phyloP scores from a whole-genome alignment of 1,139 yeast species.

The Groenewaldozyma sp. region DNA sequence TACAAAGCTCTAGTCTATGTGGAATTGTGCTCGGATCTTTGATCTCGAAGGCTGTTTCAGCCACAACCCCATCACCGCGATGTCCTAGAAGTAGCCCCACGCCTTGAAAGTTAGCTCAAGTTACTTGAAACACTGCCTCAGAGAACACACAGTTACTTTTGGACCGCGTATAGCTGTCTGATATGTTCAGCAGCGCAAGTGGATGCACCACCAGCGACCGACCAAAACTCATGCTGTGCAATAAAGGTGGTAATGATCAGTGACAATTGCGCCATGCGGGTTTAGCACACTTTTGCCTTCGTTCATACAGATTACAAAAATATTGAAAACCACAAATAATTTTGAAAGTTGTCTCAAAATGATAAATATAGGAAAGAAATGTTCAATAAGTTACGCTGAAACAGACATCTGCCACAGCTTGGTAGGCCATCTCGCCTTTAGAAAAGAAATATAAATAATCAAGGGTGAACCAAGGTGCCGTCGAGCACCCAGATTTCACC shows the following conservation, averaged over 20 bases:
- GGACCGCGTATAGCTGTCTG: conserved; percentile 30
- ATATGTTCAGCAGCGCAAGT: conserved; percentile 29
- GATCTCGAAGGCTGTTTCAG: conserved; percentile 29
- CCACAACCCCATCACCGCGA: conserved; percentile 22
- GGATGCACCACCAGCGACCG: conserved; percentile 26
- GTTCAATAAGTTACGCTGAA: too few relatives aligned
- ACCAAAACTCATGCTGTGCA: conserved; percentile 3
- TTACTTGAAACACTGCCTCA: conserved; percentile 1
- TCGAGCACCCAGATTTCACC: conserved; percentile 12
- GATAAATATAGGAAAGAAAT: too few relatives aligned
- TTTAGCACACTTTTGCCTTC: too few relatives aligned
- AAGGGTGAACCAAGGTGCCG: conserved; percentile 13
- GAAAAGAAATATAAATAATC: not conserved
- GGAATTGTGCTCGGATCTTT: conserved; percentile 18
- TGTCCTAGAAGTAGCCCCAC: conserved; percentile 30
- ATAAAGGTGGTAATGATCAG: too few relatives aligned
- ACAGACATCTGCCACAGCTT: too few relatives aligned
- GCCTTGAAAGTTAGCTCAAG: conserved; percentile 14
- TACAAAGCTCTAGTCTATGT: conserved; percentile 22
- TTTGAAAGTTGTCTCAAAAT: too few relatives aligned
- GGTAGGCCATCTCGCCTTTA: too few relatives aligned
- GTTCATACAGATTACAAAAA: not conserved
- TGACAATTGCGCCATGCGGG: too few relatives aligned
- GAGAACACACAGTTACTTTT: too few relatives aligned
- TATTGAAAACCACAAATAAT: not conserved